Base-by-base conservation (phyloP, 495 filamentous ascomycete species). In the Aspergillus sparsus region DNA sequence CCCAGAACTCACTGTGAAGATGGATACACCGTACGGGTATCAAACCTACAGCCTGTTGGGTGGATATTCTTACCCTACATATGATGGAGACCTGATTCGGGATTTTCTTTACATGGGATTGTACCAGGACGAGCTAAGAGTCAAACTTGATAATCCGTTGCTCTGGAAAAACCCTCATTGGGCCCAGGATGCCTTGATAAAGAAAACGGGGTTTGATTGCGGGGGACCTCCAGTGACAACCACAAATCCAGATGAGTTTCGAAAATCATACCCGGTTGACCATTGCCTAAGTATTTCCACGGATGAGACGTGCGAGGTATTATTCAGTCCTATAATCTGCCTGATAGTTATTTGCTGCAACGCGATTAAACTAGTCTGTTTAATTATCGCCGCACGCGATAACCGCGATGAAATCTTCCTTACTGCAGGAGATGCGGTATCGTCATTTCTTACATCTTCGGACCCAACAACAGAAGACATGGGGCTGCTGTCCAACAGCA, bases 361-460 rank as follows among this genome's bases (percentile, higher is more conserved):
- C 33, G 7, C 53, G 6, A 55, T 65, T 49, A 69, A 69, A 31
- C 3, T 64, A 2, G 10, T 58, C 9, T 64, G 58, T 21, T 65
- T 61, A 32, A 47, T 42, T 0, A 6, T 65, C 0, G 39, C 52
- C 0, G 55, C 54, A 6, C 47, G 50, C 5, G 33, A 21, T 12
- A 27, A 27, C 1, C 56, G 63, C 6, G 37, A 57, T 2, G 47
- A 57, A 3, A 27, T 61, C 2, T 44, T 69, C 12, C 8, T 62
- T 34, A 69, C 64, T 0, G 16, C 62, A 12, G 67, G 67, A 11
- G 67, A 69, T 35, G 67, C 64, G 2, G 57, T 69, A 13, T 27
- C 64, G 3, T 69, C 67, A 1, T 69, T 62, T n/a, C 55, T 69
- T 4, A n/a, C 21, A 2, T 42, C 33, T 0, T 64, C 64, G 1